Evolutionary conservation across 2,329 filamentous ascomycete genomes (phyloP).

Genomic region (Pseudogymnoascus sp.): DNA sequence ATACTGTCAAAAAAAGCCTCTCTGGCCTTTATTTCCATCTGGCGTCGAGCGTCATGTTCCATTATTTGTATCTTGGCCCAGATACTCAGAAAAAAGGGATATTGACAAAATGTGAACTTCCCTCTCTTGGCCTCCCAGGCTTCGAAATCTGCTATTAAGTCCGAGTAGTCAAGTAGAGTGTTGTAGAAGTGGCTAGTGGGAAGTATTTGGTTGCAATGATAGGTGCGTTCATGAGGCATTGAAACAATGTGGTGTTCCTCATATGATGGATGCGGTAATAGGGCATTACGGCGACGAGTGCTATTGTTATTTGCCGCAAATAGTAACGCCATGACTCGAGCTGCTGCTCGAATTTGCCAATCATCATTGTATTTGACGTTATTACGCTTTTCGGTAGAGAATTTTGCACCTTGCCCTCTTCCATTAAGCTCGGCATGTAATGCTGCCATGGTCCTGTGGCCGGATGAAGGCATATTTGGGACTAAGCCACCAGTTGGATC

Average conservation of each 20-base stretch:
- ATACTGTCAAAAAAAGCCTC: constrained; percentile 91
- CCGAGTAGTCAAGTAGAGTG: constrained; percentile 76
- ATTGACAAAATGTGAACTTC: constrained; percentile 85
- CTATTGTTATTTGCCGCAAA: constrained; percentile 71
- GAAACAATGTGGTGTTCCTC: constrained; percentile 19
- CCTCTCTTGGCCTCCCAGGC: constrained; percentile 70
- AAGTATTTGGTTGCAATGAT: constrained; percentile 58
- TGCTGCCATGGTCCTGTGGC: constrained; percentile 54
- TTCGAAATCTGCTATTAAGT: constrained; percentile 80
- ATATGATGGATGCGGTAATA: constrained; percentile 31
- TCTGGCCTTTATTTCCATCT: constrained; percentile 83
- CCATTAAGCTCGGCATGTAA: constrained; percentile 70
- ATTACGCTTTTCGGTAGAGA: constrained; percentile 44
- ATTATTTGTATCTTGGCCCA: constrained; percentile 88
- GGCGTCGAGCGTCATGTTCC: constrained; percentile 78
- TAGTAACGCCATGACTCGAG: constrained; percentile 71
- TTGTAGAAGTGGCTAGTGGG: constrained; percentile 85
- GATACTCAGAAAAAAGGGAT: constrained; percentile 85
- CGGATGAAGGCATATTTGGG: constrained; percentile 63
- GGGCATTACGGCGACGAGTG: constrained; percentile 26
- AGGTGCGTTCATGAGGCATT: constrained; percentile 34
- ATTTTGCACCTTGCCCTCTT: constrained; percentile 44
- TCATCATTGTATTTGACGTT: constrained; percentile 69
- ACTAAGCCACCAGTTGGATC: constrained; percentile 63
- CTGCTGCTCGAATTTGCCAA: constrained; percentile 81